Evolutionary conservation across 805 yeast genomes (phyloP).

Genomic region (Metschnikowia cubensis): DNA sequence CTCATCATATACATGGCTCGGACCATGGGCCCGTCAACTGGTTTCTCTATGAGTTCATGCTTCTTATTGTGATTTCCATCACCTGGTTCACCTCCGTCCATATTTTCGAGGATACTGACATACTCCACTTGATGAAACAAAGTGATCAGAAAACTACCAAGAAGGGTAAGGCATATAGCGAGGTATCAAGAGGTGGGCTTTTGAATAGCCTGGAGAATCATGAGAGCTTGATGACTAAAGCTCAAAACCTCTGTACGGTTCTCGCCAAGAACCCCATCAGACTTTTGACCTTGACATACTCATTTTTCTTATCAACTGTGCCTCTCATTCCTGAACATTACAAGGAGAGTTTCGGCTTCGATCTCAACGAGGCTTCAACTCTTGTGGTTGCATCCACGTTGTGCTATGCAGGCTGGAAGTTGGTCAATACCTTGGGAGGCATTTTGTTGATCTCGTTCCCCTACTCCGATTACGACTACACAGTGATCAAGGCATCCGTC

Average conservation of each 20-base stretch:
- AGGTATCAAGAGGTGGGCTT: neutral
- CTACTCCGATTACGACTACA: conserved; percentile 35
- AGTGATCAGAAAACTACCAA: neutral
- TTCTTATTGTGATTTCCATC: conserved; percentile 18
- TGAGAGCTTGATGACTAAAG: neutral
- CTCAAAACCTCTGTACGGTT: neutral
- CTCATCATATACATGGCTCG: conserved; percentile 39
- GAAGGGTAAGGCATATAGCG: neutral
- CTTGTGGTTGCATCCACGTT: conserved; percentile 42
- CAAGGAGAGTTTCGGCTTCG: conserved; percentile 27
- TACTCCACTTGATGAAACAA: conserved; percentile 28
- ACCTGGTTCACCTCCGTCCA: conserved; percentile 33
- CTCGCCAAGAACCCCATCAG: conserved; percentile 40
- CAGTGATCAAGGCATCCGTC: conserved; percentile 36
- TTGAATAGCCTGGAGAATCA: neutral
- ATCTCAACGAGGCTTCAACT: conserved; percentile 45
- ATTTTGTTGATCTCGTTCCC: conserved; percentile 55
- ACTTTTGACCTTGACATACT: conserved; percentile 42
- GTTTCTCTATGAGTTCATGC: conserved; percentile 27
- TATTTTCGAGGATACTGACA: conserved; percentile 31
- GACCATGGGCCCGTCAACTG: conserved; percentile 19
- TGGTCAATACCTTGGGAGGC: conserved; percentile 50
- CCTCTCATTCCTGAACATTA: conserved; percentile 37
- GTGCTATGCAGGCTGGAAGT: conserved; percentile 48
- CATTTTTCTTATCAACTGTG: conserved; percentile 35